These are phyloP conservation scores for Deuterostichococcus epilithicus DNA, from an alignment of 139 green algal species.

Conservation along the genomic window DNA sequence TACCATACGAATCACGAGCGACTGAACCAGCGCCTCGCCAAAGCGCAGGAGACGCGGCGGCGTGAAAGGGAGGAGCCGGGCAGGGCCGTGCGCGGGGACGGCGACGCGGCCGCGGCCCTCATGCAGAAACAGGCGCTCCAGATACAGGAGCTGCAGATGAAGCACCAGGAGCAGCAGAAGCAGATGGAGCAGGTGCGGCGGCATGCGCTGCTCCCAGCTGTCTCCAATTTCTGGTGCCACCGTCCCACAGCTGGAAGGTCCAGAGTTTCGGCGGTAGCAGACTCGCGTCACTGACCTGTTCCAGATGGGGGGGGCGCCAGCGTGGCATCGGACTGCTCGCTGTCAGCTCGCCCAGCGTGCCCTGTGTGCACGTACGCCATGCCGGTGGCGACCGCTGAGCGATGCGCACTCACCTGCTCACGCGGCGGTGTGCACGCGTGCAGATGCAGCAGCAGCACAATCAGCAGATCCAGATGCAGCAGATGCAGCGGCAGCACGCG, in stretches of 20 bases:
- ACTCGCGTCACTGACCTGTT: too few relatives aligned
- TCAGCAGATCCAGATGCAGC: constrained; percentile 4
- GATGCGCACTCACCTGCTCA: too few relatives aligned
- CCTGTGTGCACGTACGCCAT: too few relatives aligned
- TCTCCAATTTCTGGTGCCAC: not conserved
- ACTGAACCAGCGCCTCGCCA: too few relatives aligned
- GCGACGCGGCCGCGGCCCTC: not conserved
- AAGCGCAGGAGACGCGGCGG: not conserved
- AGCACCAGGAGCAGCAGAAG: not conserved
- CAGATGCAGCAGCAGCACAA: not conserved
- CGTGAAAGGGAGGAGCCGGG: not conserved
- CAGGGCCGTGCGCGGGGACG: too few relatives aligned
- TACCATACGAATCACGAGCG: too few relatives aligned
- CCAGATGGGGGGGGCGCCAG: too few relatives aligned
- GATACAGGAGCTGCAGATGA: not conserved
- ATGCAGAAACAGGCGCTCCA: not conserved
- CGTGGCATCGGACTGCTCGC: too few relatives aligned
- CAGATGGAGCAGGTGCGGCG: constrained; percentile 9
- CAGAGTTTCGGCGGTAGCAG: too few relatives aligned
- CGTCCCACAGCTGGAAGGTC: too few relatives aligned
- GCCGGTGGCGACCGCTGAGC: too few relatives aligned
- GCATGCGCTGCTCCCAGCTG: constrained; percentile 5
- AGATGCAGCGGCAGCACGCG: not conserved
- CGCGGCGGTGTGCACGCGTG: not conserved
- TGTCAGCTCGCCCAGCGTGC: too few relatives aligned